Evolutionary conservation across 306 rosid genomes (phyloP).

Genomic region (Gastrolobium villosum): DNA sequence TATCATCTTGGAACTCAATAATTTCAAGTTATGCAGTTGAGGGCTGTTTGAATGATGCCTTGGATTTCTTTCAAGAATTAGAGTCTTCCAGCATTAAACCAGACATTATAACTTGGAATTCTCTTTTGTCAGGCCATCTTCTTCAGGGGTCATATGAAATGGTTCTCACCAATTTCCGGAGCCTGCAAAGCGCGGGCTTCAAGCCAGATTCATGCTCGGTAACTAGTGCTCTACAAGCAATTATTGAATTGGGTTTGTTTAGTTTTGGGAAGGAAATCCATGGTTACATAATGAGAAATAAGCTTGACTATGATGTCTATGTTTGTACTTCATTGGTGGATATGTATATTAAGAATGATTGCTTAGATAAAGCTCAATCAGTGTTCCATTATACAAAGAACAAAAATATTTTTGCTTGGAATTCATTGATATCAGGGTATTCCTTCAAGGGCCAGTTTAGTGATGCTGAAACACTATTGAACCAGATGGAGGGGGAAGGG

Average conservation of each 20-base stretch:
- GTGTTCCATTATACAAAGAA: slow-evolving; percentile 64
- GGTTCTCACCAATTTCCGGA: slow-evolving; percentile 56
- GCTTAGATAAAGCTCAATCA: slow-evolving; percentile 58
- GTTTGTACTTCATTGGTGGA: slow-evolving; percentile 71
- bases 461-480: slow-evolving; percentile 60
- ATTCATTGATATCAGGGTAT: slow-evolving; percentile 76
- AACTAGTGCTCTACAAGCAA: slow-evolving; percentile 69
- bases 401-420: slow-evolving; percentile 70
- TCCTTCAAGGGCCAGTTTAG: slow-evolving; percentile 65
- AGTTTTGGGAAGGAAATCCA: slow-evolving; percentile 72
- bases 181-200: slow-evolving; percentile 58
- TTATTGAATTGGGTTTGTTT: slow-evolving; percentile 60
- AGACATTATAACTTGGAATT: slow-evolving; percentile 79
- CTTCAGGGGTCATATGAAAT: slow-evolving; percentile 56
- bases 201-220: slow-evolving; percentile 70
- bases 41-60: slow-evolving; percentile 61
- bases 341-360: slow-evolving; percentile 71
- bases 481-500: slow-evolving; percentile 59
- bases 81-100: slow-evolving; percentile 57
- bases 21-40: slow-evolving; percentile 59
- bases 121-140: slow-evolving; percentile 74
- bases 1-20: slow-evolving; percentile 78
- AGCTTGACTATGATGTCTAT: slow-evolving; percentile 67
- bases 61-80: slow-evolving; percentile 58
- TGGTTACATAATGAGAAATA: slow-evolving; percentile 64